phyloP scores from a whole-genome alignment of 208 protist species.

The Leishmania tarentolae region DNA sequence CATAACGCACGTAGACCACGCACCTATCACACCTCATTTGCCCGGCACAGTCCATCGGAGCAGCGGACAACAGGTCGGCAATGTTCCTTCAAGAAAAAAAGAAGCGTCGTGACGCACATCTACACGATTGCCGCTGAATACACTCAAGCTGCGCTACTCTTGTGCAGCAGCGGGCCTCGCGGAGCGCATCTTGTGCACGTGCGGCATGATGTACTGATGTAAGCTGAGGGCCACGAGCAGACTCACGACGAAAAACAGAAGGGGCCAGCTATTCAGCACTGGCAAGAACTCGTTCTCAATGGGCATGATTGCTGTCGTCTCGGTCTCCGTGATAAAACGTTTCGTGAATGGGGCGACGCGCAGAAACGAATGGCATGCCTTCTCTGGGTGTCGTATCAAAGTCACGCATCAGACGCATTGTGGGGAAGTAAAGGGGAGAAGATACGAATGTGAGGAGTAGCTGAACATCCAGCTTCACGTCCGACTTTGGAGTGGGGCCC shows the following conservation, averaged over 20 bases:
- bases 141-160: not conserved
- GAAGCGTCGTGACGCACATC: not conserved
- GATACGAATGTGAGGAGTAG: not conserved
- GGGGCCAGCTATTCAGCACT: conserved; percentile 52
- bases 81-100: too few relatives aligned
- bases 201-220: conserved; percentile 28
- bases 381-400: not conserved
- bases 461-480: not conserved
- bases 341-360: not conserved
- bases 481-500: not conserved
- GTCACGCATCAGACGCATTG: too few relatives aligned
- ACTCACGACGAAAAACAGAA: conserved; percentile 37
- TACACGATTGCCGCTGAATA: not conserved
- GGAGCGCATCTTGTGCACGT: conserved; percentile 14
- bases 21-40: not conserved
- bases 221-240: conserved; percentile 24
- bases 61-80: too few relatives aligned
- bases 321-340: not conserved
- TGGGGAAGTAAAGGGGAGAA: not conserved
- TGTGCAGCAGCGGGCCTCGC: not conserved
- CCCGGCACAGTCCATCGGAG: not conserved
- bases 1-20: not conserved
- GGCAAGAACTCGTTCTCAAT: conserved; percentile 56
- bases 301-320: conserved; percentile 11
- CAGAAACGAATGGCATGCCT: not conserved